These are phyloP conservation scores for Lachancea sp. DNA, from an alignment of 805 yeast species.

Conservation along the genomic window DNA sequence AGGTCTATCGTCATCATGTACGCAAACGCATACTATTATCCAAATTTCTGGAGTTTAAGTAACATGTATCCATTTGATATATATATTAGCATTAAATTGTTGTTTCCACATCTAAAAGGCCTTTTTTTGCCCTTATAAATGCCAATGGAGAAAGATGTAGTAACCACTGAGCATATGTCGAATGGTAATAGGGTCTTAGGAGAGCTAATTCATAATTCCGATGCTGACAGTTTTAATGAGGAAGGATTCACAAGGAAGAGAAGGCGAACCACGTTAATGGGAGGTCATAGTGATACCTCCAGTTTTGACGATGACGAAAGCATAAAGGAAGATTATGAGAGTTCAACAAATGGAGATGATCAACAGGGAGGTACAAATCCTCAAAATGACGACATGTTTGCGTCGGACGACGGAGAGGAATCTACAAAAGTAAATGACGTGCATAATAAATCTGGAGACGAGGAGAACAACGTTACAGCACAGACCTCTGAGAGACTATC, in stretches of 20 bases:
- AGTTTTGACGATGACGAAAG: not conserved
- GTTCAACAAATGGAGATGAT: not conserved
- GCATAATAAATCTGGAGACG: constrained; percentile 34
- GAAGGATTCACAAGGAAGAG: constrained; percentile 6
- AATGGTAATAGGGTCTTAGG: no score
- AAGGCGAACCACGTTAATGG: not conserved
- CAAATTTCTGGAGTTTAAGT: not conserved
- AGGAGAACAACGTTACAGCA: no score
- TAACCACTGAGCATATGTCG: no score
- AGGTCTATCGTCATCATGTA: not conserved
- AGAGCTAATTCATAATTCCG: no score
- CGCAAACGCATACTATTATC: not conserved
- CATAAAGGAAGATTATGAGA: not conserved
- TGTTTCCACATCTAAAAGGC: no score
- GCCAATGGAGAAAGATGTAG: no score
- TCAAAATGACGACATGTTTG: constrained; percentile 42
- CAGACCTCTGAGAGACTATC: no score
- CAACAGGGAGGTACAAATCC: not conserved
- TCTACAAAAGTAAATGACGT: constrained; percentile 33
- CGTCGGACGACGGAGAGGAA: constrained; percentile 23
- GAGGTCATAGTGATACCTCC: not conserved
- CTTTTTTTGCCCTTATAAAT: no score
- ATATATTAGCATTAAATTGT: no score
- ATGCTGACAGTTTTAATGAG: constrained; percentile 5
- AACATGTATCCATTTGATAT: no score